These are phyloP conservation scores for Lactarius hengduanensis DNA, from an alignment of 768 basidiomycete genomes.

Conservation along the genomic window DNA sequence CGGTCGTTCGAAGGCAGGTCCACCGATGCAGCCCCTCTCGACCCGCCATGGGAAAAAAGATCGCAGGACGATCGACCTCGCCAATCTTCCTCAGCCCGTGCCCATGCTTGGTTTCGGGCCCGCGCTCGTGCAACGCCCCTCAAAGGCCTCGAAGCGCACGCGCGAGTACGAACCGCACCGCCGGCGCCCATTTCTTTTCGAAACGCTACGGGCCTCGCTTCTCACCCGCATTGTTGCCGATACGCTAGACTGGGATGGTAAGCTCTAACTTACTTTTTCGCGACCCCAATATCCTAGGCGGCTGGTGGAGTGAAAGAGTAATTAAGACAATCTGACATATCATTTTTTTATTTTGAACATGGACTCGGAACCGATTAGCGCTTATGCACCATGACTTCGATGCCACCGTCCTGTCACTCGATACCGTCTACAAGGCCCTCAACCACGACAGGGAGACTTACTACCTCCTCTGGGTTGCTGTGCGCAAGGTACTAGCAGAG, in stretches of 20 bases:
- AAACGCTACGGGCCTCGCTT: conserved; percentile 10
- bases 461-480: conserved; percentile 28
- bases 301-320: neutral
- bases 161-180: neutral
- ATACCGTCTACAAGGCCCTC: conserved; percentile 14
- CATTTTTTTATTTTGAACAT: neutral
- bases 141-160: neutral
- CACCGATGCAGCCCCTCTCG: conserved; percentile 6
- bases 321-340: conserved; percentile 10
- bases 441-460: conserved; percentile 20
- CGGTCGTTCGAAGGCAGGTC: too few species aligned
- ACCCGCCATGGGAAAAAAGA: conserved; percentile 1
- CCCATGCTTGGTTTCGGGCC: neutral
- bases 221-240: conserved; percentile 20
- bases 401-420: conserved; percentile 21
- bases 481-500: conserved; percentile 27
- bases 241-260: conserved; percentile 30
- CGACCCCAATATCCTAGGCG: neutral
- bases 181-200: conserved; percentile 22
- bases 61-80: conserved; percentile 7
- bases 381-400: conserved; percentile 18
- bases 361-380: neutral
- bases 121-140: neutral
- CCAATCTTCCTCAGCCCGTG: conserved; percentile 12
- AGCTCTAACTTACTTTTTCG: conserved; percentile 8